Percentiles rank a stretch among this genome's conserved stretches.
Conservation (phyloP, 2,329 filamentous ascomycete genomes). For the Venturia oleaginea region DNA sequence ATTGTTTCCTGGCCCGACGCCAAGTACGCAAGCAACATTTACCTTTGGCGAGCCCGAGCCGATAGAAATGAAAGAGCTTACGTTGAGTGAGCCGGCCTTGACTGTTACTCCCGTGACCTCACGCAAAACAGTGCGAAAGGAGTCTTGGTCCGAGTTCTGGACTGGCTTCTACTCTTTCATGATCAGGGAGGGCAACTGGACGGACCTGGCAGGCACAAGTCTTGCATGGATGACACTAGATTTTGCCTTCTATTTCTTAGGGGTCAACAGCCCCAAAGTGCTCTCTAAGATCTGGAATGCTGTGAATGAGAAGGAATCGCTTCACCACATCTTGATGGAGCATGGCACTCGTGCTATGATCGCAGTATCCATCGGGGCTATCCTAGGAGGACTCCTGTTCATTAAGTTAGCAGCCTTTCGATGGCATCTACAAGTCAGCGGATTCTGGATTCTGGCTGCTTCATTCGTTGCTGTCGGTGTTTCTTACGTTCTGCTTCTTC, state of each 20-base stretch:
- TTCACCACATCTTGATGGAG: constrained; percentile 9
- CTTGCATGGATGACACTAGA: constrained; percentile 28
- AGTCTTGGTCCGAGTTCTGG: constrained; percentile 10
- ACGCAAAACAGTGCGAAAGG: constrained; percentile 6
- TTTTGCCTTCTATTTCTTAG: constrained; percentile 28
- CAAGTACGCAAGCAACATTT: constrained; percentile 5
- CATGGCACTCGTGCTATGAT: constrained; percentile 14
- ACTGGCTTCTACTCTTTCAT: constrained; percentile 24
- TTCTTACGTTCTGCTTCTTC: constrained; percentile 10
- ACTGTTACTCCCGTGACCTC: neutral
- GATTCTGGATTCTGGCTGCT: constrained; percentile 13
- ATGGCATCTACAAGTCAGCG: constrained; percentile 13
- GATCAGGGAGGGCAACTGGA: constrained; percentile 28
- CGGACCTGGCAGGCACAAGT: constrained; percentile 28
- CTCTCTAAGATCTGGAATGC: constrained; percentile 26
- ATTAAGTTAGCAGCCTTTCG: constrained; percentile 7
- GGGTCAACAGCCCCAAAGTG: constrained; percentile 28
- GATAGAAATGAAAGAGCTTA: constrained; percentile 11
- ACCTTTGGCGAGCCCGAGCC: constrained; percentile 14
- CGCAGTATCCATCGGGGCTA: constrained; percentile 11
- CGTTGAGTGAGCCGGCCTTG: constrained; percentile 7
- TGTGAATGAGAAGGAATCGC: constrained; percentile 2
- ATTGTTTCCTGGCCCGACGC: neutral
- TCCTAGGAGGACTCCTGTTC: constrained; percentile 11
- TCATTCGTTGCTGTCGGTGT: constrained; percentile 12